Percentiles rank a stretch among this genome's conserved stretches.
These are phyloP conservation scores for Ustilago xerochloae DNA, from an alignment of 1,284 basidiomycete species.

Conservation along the genomic window DNA sequence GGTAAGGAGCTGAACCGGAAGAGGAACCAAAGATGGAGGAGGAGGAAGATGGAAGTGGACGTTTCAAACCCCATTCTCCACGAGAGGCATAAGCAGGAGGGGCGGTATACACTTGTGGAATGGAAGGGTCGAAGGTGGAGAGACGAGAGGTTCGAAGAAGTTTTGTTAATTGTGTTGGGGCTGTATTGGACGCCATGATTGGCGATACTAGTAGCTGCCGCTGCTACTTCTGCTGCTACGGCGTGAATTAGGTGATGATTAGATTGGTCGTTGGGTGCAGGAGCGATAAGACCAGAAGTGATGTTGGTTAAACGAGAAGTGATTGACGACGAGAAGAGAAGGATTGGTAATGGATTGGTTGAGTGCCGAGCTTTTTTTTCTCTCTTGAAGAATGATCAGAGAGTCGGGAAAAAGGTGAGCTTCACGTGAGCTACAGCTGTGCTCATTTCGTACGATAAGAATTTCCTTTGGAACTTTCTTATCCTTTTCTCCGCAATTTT, in stretches of 20 bases:
- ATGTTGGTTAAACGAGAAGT: conserved; percentile 7
- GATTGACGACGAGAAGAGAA: no score
- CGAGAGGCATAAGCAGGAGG: conserved; percentile 57
- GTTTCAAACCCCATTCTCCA: conserved; percentile 65
- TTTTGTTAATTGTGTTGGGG: conserved; percentile 53
- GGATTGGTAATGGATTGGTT: no score
- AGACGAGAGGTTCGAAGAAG: conserved; percentile 58
- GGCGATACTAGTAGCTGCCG: background rate
- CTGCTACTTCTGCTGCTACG: no score
- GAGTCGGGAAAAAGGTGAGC: background rate
- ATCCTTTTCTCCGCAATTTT: background rate
- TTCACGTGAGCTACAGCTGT: conserved; percentile 20
- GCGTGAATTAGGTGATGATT: background rate
- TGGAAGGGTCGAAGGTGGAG: conserved; percentile 54
- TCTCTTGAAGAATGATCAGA: no score
- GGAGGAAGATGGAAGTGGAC: conserved; percentile 54
- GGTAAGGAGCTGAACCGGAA: conserved; percentile 45
- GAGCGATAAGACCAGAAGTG: no score
- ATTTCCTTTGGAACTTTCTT: background rate
- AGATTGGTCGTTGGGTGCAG: no score
- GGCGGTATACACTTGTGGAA: conserved; percentile 60
- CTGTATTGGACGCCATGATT: conserved; percentile 35
- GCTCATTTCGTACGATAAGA: conserved; percentile 28
- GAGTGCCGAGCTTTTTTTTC: conserved; percentile 7
- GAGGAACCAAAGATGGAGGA: conserved; percentile 49